A percentile compares a stretch with the other conserved stretches of the same genome.
Conservation (phyloP, 768 basidiomycete genomes). For the Daedaleopsis sinensis region DNA sequence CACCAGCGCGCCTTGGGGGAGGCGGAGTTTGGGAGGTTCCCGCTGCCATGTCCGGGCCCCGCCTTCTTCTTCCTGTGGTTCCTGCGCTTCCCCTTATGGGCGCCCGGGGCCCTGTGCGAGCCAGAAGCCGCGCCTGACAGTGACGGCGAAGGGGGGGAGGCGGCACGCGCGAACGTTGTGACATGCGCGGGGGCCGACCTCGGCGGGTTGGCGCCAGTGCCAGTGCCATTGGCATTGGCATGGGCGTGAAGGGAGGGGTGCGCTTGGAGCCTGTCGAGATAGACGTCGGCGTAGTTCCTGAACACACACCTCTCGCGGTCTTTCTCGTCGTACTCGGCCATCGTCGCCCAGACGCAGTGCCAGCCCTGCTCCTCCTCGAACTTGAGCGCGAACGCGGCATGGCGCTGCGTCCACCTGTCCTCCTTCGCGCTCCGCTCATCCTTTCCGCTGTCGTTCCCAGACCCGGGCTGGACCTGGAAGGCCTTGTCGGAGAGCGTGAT, state of each 20-base stretch:
- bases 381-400: slow-evolving; percentile 56
- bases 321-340: slow-evolving; percentile 51
- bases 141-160: neutral
- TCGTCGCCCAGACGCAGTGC: slow-evolving; percentile 69
- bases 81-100: slow-evolving; percentile 5
- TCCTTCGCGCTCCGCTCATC: slow-evolving; percentile 29
- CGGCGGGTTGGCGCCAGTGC: no score
- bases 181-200: neutral
- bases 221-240: neutral
- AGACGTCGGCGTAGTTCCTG: slow-evolving; percentile 63
- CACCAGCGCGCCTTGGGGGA: slow-evolving; percentile 13
- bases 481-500: slow-evolving; percentile 62
- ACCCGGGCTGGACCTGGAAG: slow-evolving; percentile 39
- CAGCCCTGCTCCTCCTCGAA: slow-evolving; percentile 52
- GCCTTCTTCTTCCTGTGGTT: slow-evolving; percentile 11
- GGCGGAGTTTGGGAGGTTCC: neutral
- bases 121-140: neutral
- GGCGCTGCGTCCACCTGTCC: slow-evolving; percentile 48
- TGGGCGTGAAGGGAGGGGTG: slow-evolving; percentile 14
- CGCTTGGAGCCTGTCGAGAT: slow-evolving; percentile 49
- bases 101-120: neutral
- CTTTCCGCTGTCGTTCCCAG: neutral
- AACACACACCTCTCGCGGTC: slow-evolving; percentile 41
- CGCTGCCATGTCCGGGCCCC: neutral
- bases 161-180: neutral